Evolutionary conservation across 371 early-diverging fungal species (phyloP).

Genomic region (Smittium culicis): DNA sequence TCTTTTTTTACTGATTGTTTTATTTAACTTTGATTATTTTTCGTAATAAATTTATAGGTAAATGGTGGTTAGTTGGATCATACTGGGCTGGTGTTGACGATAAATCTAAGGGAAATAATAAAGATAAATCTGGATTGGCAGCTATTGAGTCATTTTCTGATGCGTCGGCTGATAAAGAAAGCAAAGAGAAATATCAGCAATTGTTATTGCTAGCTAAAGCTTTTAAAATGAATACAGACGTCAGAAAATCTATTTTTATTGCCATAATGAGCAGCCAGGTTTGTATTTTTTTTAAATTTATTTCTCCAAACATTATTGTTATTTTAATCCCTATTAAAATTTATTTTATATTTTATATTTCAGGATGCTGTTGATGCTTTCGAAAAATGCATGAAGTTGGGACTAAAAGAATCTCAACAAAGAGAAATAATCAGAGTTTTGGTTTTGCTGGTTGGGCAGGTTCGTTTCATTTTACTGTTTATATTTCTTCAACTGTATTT

Average conservation of each 20-base stretch:
- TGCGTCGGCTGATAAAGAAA: slow-evolving; percentile 11
- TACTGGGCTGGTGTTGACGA: slow-evolving; percentile 57
- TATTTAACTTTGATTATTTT: neutral
- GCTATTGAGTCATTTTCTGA: neutral
- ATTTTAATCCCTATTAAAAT: slow-evolving; percentile 4
- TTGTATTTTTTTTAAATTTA: neutral
- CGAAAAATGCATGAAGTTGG: slow-evolving; percentile 65
- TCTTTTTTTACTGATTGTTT: neutral
- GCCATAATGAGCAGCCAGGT: slow-evolving; percentile 67
- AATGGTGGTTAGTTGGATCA: slow-evolving; percentile 79
- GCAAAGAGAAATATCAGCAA: slow-evolving; percentile 33
- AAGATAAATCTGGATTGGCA: neutral
- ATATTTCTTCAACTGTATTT: neutral
- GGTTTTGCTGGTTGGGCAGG: slow-evolving; percentile 4
- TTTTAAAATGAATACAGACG: slow-evolving; percentile 92
- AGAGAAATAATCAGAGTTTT: slow-evolving; percentile 88
- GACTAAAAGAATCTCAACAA: slow-evolving; percentile 75
- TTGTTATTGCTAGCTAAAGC: slow-evolving; percentile 64
- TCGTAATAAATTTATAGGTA: slow-evolving; percentile 14
- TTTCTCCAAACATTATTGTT: neutral
- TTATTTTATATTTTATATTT: neutral
- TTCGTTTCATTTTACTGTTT: neutral
- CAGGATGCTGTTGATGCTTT: slow-evolving; percentile 88
- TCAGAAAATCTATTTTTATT: slow-evolving; percentile 81
- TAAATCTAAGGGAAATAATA: slow-evolving; percentile 10